Conservation (phyloP, 371 early-diverging fungal genomes). For the Dipsacomyces acuminosporus region DNA sequence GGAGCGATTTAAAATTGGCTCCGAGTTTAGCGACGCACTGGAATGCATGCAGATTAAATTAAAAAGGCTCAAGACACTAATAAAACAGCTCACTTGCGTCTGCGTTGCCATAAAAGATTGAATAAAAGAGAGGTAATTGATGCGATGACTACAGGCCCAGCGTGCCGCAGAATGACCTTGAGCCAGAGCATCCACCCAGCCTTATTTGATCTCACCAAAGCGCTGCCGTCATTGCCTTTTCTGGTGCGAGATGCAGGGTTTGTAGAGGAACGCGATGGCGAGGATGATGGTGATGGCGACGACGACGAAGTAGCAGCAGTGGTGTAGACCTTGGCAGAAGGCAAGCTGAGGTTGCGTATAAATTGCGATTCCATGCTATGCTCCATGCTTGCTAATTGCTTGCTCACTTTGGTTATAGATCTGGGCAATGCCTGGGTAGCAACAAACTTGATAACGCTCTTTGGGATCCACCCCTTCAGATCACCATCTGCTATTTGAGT, state of each 20-base stretch:
- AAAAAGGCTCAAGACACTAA: too few relatives aligned
- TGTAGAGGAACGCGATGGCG: background rate
- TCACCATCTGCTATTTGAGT: conserved; percentile 55
- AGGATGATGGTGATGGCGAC: too few relatives aligned
- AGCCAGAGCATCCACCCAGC: conserved; percentile 18
- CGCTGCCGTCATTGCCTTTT: background rate
- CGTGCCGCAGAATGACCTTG: conserved; percentile 19
- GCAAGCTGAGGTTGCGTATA: conserved; percentile 2
- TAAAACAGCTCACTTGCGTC: background rate
- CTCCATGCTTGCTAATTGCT: conserved; percentile 19
- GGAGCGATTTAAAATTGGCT: too few relatives aligned
- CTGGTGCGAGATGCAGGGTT: background rate
- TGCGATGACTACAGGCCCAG: conserved; percentile 33
- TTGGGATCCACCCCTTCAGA: conserved; percentile 58
- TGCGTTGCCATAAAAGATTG: conserved; percentile 5
- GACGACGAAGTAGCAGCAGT: background rate
- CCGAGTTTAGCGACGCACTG: too few relatives aligned
- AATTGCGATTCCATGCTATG: conserved; percentile 16
- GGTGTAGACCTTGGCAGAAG: background rate
- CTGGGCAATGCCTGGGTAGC: conserved; percentile 41
- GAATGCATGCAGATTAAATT: too few relatives aligned
- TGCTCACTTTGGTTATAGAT: conserved; percentile 37
- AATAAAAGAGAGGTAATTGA: conserved; percentile 23
- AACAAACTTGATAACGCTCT: conserved; percentile 51
- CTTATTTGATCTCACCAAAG: background rate